Base-by-base conservation (phyloP, 805 yeast species). In the Monosporozyma servazzii region DNA sequence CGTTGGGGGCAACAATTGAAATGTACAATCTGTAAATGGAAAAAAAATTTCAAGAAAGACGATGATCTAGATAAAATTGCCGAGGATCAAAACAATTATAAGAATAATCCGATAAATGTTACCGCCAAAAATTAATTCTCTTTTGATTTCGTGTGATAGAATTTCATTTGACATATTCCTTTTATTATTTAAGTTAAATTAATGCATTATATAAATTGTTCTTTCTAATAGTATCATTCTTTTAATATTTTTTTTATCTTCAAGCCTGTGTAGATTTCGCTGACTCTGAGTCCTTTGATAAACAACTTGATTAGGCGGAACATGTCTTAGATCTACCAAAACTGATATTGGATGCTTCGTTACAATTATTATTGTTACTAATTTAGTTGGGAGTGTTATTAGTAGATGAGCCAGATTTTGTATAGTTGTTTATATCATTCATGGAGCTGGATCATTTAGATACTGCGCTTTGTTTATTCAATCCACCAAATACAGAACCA, bases 21-120 rank as follows among this genome's bases (percentile, higher is more conserved):
- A 48, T 79, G 84, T 56, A 63, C 70, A 1, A 75, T 77, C 11
- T 79, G 84, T 58, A 73, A 77, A n/a, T 78, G 76, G 76, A 58
- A 71, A 17, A 74, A 69, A 47, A 73, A 69, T 48, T 66, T 70
- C 37, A 62, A 60, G 33, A 55, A 53, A 36, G 62, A 61, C 2
- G 64, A 56, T 11, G 66, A 71, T 36, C 52, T 71, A 27, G 56
- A 65, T 17, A 66, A 63, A 55, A 63, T 70, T 18, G 48, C 53
- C 7, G 39, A 51, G 18, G 50, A 54, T 43, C 57, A 54, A 29
- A 21, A 46, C 25, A 44, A 45, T 33, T 36, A 51, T 15, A 36
- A 41, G 11, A 46, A 42, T 47, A 30, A 27, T 18, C 25, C 40
- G 4, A 27, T 7, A 30, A 18, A 30, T 31, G 13, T n/a, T n/a